Base-by-base conservation (phyloP, 306 rosid species). In the Begonia loranthoides region DNA sequence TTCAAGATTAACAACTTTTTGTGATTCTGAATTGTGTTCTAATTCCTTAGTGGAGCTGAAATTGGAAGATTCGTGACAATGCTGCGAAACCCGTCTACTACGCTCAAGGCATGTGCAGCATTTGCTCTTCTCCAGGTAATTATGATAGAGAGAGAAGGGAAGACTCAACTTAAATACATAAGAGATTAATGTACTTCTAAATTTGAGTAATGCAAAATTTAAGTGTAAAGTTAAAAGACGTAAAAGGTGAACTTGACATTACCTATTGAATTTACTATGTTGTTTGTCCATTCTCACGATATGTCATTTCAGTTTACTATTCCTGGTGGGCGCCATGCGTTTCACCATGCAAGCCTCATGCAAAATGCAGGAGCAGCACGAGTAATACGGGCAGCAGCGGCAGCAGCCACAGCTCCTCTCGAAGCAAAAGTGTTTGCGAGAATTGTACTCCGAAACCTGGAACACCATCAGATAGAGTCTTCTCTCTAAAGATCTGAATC, bases 111-210 rank as follows among this genome's bases (percentile, higher is more conserved):
- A 47, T 92, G 99, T 67, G 94, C 96, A 24, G 94, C 96, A 62
- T 92, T 86, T 73, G 96, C 96, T 56, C 99, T 92, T 73, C 93
- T 92, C 19, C 99, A 92, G 99, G 99, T 87, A 73, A 59, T 12
- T n/a, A 43, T 43, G 36, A 3, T 28, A 28, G 36, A 8, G 36
- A 28, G 36, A 28, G 4, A 28, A 5, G 36, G 9, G 9, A 28
- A 28, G 6, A 28, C 36, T 28, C 36, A n/a, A 28, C 36, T 3
- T 28, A 7, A 4, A 28, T 28, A 3, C 36, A 28, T 7, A 28
- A 28, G 9, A 28, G 9, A 28, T 28, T 4, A 28, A 4, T 7
- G 36, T 28, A 28, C 6, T 28, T 7, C 9, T 28, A 28, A 28
- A 19, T 19, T 19, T 19, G 22, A 19, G 3, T 19, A 2, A 19